These are phyloP conservation scores for Amylocarpus encephaloides DNA, from an alignment of 2,329 filamentous ascomycete species.

Conservation along the genomic window DNA sequence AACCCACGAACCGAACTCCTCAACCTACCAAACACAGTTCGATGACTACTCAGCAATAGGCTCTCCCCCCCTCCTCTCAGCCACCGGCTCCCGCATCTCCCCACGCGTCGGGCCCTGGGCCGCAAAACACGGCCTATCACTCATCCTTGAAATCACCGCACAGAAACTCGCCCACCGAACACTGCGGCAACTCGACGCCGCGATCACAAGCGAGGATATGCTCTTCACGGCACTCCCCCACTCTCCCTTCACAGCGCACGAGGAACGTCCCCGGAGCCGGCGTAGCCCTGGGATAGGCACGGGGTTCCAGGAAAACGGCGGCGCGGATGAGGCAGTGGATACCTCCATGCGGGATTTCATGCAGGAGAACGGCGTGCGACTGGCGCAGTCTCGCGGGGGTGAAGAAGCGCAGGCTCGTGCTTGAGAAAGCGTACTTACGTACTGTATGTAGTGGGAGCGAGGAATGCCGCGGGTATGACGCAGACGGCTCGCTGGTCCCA, in stretches of 20 bases:
- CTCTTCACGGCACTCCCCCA: background rate
- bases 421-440: background rate
- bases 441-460: too few relatives aligned
- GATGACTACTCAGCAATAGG: background rate
- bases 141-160: background rate
- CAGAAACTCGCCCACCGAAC: background rate
- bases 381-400: conserved; percentile 4
- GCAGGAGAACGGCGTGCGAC: conserved; percentile 6
- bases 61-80: background rate
- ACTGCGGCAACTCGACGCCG: background rate
- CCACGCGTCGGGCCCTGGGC: background rate
- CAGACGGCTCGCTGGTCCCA: conserved; percentile 1
- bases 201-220: background rate
- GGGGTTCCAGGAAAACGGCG: conserved; percentile 6
- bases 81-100: background rate
- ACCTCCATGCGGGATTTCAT: background rate
- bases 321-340: background rate
- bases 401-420: background rate
- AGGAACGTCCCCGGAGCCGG: background rate
- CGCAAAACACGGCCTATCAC: background rate
- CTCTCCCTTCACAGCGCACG: too few relatives aligned
- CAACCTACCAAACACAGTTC: background rate
- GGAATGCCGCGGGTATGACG: conserved; percentile 2
- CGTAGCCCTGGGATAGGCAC: background rate
- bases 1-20: background rate